Percentiles rank a stretch among this genome's conserved stretches.
Evolutionary conservation across 2,329 filamentous ascomycete genomes (phyloP).

Genomic region (Fonsecaea pedrosoi): DNA sequence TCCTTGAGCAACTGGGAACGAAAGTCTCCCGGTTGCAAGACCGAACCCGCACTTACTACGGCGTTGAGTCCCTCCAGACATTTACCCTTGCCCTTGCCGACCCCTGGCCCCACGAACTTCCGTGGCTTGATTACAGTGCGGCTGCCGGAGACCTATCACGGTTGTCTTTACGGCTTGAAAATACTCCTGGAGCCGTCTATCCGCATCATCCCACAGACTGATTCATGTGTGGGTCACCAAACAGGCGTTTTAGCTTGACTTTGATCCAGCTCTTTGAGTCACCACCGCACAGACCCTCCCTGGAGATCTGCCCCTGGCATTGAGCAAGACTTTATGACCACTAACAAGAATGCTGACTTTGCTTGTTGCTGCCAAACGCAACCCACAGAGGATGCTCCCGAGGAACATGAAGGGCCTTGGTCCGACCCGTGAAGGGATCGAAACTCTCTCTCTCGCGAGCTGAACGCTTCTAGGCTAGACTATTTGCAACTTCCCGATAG

Average conservation of each 20-base stretch:
- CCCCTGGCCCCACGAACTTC: constrained; percentile 12
- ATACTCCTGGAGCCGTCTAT: constrained; percentile 1
- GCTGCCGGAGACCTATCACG: constrained; percentile 3
- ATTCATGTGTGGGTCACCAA: not conserved
- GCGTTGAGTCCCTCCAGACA: not conserved
- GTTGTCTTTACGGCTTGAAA: not conserved
- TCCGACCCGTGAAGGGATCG: not conserved
- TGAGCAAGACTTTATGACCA: constrained; percentile 8
- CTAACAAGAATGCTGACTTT: constrained; percentile 10
- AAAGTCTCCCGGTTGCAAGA: not conserved
- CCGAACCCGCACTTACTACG: not conserved
- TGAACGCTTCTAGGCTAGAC: not conserved
- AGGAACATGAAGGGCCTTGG: not conserved
- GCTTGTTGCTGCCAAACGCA: not conserved
- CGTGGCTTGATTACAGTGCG: constrained; percentile 1
- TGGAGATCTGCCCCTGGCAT: not conserved
- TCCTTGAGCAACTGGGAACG: not conserved
- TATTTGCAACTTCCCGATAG: not conserved
- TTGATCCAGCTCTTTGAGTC: not conserved
- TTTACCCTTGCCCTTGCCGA: not conserved
- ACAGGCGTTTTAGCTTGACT: not conserved
- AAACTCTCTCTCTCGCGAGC: not conserved
- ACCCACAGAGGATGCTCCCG: not conserved
- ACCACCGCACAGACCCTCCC: not conserved
- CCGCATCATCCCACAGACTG: not conserved